Percentiles rank a stretch among this genome's conserved stretches.
Conservation (phyloP, 2,329 filamentous ascomycete genomes). For the Neonectria ditissima region DNA sequence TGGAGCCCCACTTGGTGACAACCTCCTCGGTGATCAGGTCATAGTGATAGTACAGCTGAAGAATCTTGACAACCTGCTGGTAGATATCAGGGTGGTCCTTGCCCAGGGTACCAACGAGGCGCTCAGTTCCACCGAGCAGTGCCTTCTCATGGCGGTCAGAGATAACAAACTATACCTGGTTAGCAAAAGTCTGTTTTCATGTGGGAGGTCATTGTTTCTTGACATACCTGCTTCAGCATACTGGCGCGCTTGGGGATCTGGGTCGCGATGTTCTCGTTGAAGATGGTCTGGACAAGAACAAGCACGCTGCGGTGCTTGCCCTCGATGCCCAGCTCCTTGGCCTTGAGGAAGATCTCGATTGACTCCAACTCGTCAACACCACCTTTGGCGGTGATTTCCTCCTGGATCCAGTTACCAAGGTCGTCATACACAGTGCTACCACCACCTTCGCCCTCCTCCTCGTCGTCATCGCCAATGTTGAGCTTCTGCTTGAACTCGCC, state of each 20-base stretch:
- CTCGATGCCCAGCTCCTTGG: conserved; percentile 95
- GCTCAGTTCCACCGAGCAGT: conserved; percentile 93
- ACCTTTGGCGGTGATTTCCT: conserved; percentile 77
- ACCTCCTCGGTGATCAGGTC: conserved; percentile 91
- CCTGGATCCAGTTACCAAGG: conserved; percentile 91
- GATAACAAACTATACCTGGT: conserved; percentile 73
- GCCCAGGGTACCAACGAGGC: conserved; percentile 78
- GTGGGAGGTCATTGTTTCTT: not conserved
- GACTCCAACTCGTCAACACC: conserved; percentile 84
- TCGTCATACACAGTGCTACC: conserved; percentile 86
- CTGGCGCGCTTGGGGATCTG: conserved; percentile 86
- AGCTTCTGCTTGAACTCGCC: conserved; percentile 94
- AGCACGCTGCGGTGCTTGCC: conserved; percentile 92
- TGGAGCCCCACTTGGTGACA: conserved; percentile 89
- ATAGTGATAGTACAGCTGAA: conserved; percentile 90
- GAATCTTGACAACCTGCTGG: conserved; percentile 83
- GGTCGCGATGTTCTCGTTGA: conserved; percentile 88
- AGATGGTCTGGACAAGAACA: conserved; percentile 93
- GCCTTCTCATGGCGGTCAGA: conserved; percentile 97
- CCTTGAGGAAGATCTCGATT: conserved; percentile 94
- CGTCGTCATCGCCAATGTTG: conserved; percentile 82
- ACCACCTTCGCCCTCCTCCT: conserved; percentile 82
- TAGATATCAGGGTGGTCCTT: conserved; percentile 83
- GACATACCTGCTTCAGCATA: conserved; percentile 86
- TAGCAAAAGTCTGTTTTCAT: conserved; percentile 39